Conservation (phyloP, 1,284 basidiomycete species). For the Ceratobasidium papillatum region DNA sequence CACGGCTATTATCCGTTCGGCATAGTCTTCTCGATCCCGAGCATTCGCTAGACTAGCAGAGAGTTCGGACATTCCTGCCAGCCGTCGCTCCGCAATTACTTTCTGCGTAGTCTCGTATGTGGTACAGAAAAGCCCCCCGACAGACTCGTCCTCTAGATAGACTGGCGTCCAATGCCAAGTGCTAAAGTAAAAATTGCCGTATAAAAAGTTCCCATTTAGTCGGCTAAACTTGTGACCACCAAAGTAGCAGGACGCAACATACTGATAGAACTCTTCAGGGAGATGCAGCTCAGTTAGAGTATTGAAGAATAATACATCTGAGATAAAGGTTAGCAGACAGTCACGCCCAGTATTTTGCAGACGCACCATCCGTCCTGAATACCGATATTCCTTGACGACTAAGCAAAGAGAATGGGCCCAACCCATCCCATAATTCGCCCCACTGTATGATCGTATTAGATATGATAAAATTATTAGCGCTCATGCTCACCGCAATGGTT, state of each 20-base stretch:
- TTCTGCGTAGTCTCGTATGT: slow-evolving; percentile 43
- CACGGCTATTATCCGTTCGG: neutral
- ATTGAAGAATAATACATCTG: slow-evolving; percentile 43
- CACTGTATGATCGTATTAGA: neutral
- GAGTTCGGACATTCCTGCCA: slow-evolving; percentile 13
- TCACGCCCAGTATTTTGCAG: neutral
- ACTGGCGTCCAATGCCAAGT: slow-evolving; percentile 41
- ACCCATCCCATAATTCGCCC: slow-evolving; percentile 41
- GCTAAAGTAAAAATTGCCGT: neutral
- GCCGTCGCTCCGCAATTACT: too few species aligned
- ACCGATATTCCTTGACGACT: slow-evolving; percentile 36
- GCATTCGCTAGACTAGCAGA: neutral
- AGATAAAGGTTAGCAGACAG: neutral
- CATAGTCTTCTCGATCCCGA: slow-evolving; percentile 9
- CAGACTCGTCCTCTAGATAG: slow-evolving; percentile 36
- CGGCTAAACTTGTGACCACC: neutral
- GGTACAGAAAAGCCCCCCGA: slow-evolving; percentile 38
- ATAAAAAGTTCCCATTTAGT: too few species aligned
- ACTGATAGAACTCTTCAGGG: slow-evolving; percentile 43
- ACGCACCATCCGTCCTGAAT: slow-evolving; percentile 36
- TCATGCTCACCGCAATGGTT: slow-evolving; percentile 10
- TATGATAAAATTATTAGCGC: neutral
- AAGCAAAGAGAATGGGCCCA: slow-evolving; percentile 35
- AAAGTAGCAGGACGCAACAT: neutral
- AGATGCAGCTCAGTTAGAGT: slow-evolving; percentile 39